A percentile compares a stretch with the other conserved stretches of the same genome.
Conservation (phyloP, 2,329 filamentous ascomycete genomes). For the Exophiala aquamarina region DNA sequence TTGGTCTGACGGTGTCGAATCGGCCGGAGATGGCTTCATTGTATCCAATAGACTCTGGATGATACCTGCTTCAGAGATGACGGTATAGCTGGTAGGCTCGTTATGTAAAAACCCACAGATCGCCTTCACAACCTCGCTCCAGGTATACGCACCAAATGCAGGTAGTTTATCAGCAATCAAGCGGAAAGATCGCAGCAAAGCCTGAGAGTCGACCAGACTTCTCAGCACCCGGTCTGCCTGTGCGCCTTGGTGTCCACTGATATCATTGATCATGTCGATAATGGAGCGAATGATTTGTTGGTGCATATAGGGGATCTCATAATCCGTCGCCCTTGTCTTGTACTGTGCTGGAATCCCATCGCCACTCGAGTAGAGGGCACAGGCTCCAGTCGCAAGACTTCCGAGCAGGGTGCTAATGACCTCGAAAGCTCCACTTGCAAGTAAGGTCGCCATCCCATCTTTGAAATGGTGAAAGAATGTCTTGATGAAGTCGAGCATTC, state of each 20-base stretch:
- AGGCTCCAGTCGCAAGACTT: constrained; percentile 71
- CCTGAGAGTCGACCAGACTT: constrained; percentile 91
- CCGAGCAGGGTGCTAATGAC: constrained; percentile 85
- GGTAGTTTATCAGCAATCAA: constrained; percentile 77
- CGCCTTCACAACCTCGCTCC: constrained; percentile 91
- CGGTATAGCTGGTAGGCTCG: constrained; percentile 93
- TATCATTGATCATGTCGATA: constrained; percentile 93
- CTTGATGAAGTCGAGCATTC: constrained; percentile 84
- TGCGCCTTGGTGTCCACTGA: constrained; percentile 79
- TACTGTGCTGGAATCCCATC: constrained; percentile 70
- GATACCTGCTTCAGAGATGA: constrained; percentile 90
- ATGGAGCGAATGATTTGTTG: constrained; percentile 92
- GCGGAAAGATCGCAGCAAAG: constrained; percentile 74
- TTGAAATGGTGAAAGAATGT: constrained; percentile 81
- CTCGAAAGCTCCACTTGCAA: constrained; percentile 79
- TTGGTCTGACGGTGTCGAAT: constrained; percentile 38
- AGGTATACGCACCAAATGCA: constrained; percentile 87
- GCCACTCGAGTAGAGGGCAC: constrained; percentile 65
- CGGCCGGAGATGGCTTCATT: constrained; percentile 44
- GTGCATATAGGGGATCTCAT: constrained; percentile 87
- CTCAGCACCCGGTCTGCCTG: constrained; percentile 87
- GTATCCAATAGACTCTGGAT: constrained; percentile 83
- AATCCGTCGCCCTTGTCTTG: constrained; percentile 83
- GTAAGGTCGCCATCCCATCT: constrained; percentile 80
- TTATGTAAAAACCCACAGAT: constrained; percentile 97